Evolutionary conservation across 331 rosid species (phyloP), one percentile per base, ranked within the genome.

Genomic region (Acacia concinna): DNA sequence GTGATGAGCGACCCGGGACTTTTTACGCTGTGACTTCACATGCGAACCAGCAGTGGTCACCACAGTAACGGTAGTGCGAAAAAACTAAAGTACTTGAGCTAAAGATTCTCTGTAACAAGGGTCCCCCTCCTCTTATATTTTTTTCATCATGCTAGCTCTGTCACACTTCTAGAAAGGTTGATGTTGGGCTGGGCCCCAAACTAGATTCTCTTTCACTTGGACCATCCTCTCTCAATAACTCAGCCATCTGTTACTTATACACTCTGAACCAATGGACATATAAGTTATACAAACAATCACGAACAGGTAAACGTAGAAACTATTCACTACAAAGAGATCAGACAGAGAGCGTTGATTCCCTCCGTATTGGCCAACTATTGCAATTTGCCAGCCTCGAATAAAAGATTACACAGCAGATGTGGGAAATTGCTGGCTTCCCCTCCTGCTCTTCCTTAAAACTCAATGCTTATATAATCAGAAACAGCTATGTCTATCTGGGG

Each of bases 401-500:
- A 63, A 37, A 65, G 32, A 47, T 47, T 79, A 79, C 82, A 78
- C 81, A 76, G 34, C 60, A 74, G 56, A 67, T 77, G 43, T 43
- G 75, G 60, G 35, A 10, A 10, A 12, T 32, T 52, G 80, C 64
- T 69, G 83, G 78, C 81, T 76, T 73, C 67, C 38, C 59, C 85
- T 73, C 59, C 85, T 73, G 78, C 86, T 46, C 78, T 21, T 81
- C 6, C 78, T 71, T 74, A 74, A n/a, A 68, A 32, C 70, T 57
- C 37, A 69, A 65, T 68, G 51, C 60, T 67, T 76, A 91, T 18
- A 34, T 65, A 9, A 35, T 60, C 67, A 28, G 35, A 60, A 27
- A 15, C 67, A 1, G 4, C 37, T 5, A 30, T 60, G 12, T 60
- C 6, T 4, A 28, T 30, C 31, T 30, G 67, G 78, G 80, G 73